Evolutionary conservation across 2,329 filamentous ascomycete species (phyloP), one percentile per base, ranked within the genome.

Genomic region (Alternaria hordeiaustralica): DNA sequence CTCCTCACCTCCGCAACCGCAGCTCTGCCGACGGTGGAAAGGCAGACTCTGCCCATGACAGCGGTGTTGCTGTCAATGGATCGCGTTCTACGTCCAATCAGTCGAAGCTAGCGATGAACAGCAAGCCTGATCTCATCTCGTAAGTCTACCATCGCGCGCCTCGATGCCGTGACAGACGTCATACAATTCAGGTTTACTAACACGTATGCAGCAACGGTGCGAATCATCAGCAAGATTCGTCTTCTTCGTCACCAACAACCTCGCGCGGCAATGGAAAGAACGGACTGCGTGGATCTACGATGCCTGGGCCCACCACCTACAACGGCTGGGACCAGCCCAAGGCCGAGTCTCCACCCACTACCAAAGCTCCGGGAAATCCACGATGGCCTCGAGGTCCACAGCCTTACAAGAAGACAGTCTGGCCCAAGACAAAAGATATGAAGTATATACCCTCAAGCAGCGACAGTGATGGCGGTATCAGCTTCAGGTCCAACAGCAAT

Each of bases 391-490:
- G 50, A 23, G 41, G 44, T 11, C 45, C 53, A 15, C 58, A 49
- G 44, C 65, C 20, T 3, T 55, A 60, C 53, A 66, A 63, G 47
- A 63, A 67, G 49, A 56, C 30, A 21, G 51, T 60, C 2, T 79
- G 77, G 77, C 71, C 70, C 3, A 78, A 78, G 58, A 28, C 64
- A 8, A 64, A 68, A 6, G 77, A 79, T 2, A 74, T 79, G 67
- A 74, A 63, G 45, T 53, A 68, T 4, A 21, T 57, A 9, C 64
- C 72, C 7, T 58, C 50, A 1, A 65, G 59, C 15, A 67, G 69
- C 21, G 64, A 71, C n/a, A 70, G 64, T 55, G 71, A 73, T 23
- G 73, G 73, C 1, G 76, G 74, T 3, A 43, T 74, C 11, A 45
- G 20, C 5, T 70, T 64, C 46, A 64, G 61, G 26, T 77, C 75